Percentiles rank a stretch among this genome's conserved stretches.
Conservation (phyloP, 1,139 yeast species). For the Saccharomyces hybrid region DNA sequence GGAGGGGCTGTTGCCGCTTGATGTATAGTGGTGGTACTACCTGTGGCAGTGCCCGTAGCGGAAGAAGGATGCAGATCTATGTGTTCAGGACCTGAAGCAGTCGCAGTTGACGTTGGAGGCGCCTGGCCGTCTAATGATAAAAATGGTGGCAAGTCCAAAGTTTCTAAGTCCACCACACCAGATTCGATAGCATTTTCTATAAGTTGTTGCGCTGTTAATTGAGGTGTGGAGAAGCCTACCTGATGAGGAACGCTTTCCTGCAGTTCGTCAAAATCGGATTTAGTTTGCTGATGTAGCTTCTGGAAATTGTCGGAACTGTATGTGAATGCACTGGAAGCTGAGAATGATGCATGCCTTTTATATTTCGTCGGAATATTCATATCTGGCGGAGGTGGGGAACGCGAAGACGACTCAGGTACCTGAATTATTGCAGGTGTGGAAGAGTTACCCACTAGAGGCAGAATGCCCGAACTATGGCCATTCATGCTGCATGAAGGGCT, state of each 20-base stretch:
- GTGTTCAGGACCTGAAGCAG: not conserved
- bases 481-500: not conserved
- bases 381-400: not conserved
- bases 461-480: not conserved
- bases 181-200: conserved; percentile 30
- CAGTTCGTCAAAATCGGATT: conserved; percentile 9
- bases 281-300: conserved; percentile 6
- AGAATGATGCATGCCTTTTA: conserved; percentile 67
- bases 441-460: not conserved
- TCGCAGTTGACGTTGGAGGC: not conserved
- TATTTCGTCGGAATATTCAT: conserved; percentile 17
- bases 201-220: conserved; percentile 39
- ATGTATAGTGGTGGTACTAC: not conserved
- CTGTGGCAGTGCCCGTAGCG: not conserved
- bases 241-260: conserved; percentile 39
- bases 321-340: conserved; percentile 68
- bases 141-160: conserved; percentile 4
- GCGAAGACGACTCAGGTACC: not conserved
- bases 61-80: conserved; percentile 3
- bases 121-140: not conserved
- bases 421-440: not conserved
- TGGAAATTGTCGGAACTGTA: conserved; percentile 37
- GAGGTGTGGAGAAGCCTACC: conserved; percentile 77
- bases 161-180: conserved; percentile 5
- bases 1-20: conserved; percentile 1